Evolutionary conservation across 345 rosid genomes (phyloP).

Genomic region (Salix koriyanagi): DNA sequence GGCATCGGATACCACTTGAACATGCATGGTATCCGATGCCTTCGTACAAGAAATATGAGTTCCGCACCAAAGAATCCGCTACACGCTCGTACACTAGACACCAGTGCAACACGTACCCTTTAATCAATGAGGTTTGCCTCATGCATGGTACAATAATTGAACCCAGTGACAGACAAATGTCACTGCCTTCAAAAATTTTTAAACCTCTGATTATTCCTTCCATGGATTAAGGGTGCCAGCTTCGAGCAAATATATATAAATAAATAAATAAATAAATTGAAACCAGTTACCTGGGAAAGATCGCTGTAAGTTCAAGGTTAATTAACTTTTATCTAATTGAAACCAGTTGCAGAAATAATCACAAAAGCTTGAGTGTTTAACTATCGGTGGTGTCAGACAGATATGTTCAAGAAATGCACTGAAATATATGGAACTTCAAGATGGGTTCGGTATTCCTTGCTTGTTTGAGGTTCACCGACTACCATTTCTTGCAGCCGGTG

Average conservation of each 20-base stretch:
- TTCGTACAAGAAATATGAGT: too few species aligned
- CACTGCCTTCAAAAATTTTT: not conserved
- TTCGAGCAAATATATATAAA: not conserved
- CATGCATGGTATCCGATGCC: not conserved
- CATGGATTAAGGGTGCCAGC: not conserved
- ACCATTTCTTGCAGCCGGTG: too few species aligned
- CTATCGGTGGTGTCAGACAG: not conserved
- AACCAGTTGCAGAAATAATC: not conserved
- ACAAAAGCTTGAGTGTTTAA: not conserved
- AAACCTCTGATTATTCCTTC: not conserved
- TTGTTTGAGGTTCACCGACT: too few species aligned
- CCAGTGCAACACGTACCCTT: not conserved
- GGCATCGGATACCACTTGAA: not conserved
- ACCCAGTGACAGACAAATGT: not conserved
- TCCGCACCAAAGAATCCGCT: not conserved
- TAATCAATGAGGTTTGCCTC: not conserved
- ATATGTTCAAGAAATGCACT: not conserved
- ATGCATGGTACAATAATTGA: constrained; percentile 14
- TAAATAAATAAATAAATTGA: not conserved
- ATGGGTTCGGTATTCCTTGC: not conserved
- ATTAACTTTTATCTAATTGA: not conserved
- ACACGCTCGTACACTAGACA: not conserved
- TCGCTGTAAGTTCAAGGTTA: not conserved
- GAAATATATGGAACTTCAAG: not conserved
- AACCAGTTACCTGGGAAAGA: not conserved